Evolutionary conservation across 1,284 basidiomycete genomes (phyloP), one percentile per base, ranked within the genome.

Genomic region (Ganoderma meredithae): DNA sequence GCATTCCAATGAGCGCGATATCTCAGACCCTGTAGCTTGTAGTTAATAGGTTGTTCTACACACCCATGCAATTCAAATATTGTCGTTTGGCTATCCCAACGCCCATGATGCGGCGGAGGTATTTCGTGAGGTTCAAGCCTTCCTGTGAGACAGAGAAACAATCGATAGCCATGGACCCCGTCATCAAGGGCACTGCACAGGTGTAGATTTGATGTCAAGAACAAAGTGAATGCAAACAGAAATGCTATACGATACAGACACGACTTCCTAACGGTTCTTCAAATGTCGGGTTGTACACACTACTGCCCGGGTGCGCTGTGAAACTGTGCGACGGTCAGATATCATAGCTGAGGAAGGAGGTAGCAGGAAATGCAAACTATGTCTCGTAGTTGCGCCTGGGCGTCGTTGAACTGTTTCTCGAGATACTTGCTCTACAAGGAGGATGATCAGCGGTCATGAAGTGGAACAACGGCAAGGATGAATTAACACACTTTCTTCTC

Each of bases 341-440:
- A 53, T 44, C 9, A 22, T 15, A 19, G 19, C 19, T 9, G n/a
- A 0, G 6, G 31, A 47, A 15, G 43, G 41, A 22, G n/a, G 13
- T 15, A 39, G 40, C 33, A 15, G 15, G 64, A 60, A 10, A 33
- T 31, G 78, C 92, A 74, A 74, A 96, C 95, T 63, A 97, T 96
- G 80, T 97, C 95, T 64, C 92, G 88, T 67, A 97, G 81, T 76
- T 96, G 95, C 25, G 83, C 83, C 79, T 96, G 94, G 1, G 95
- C 94, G 76, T 96, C 95, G 69, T 92, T 93, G 78, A 93, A 94
- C 77, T 96, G 94, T 76, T 96, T 96, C 79, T 97, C 95, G 6
- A 96, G 84, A 79, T 92, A 96, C 80, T 96, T 97, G 25, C 90
- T 85, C 94, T 96, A 72, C 1, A 60, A 39, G 31, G n/a, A 9